Base-by-base conservation (phyloP, 75 land plant genomes). In the Pinus tabuliformis region DNA sequence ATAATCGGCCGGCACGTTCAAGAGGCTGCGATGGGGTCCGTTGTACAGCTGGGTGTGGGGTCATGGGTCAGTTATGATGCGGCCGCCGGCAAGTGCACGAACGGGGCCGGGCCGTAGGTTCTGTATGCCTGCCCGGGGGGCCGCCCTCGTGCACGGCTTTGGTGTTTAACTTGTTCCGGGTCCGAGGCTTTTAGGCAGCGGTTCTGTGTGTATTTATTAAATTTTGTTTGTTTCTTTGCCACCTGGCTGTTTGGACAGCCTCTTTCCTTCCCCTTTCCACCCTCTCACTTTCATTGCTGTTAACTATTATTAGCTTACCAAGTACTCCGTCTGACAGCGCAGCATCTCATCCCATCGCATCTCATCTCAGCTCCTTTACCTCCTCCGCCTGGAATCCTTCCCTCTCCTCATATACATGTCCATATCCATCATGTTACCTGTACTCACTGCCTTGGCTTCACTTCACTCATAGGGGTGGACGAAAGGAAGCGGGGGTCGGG, bases 1-100 rank as follows among this genome's bases (percentile, higher is more conserved):
- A 82, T 82, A 79, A 73, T 72, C 84, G 76, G 82, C 73, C 75
- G 70, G 79, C 81, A 86, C 84, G 84, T 79, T 85, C 81, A 59
- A 20, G 62, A 77, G 62, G 77, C 79, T 84, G 30, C 74, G 14
- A 56, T 15, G 73, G 87, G 87, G 39, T 77, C 84, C 84, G 42
- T 68, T 2, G 17, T 61, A 82, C 84, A 85, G 87, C 87, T 85
- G 84, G 36, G 20, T n/a, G n/a, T 22, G 36, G 37, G 68, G 68
- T 16, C 37, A 33, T 33, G 17, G 13, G 15, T 62, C 17, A 28
- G 36, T 16, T 18, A 20, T 36, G 68, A 13, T 28, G 28, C 68
- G 36, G 68, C 36, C 18, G 68, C 68, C 28, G 68, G 68, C 68
- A 64, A 30, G 68, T 26, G 68, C 24, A 30, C 36, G 68, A 64